Conservation (phyloP, 2,329 filamentous ascomycete species). For the Colletotrichum endophyticum region DNA sequence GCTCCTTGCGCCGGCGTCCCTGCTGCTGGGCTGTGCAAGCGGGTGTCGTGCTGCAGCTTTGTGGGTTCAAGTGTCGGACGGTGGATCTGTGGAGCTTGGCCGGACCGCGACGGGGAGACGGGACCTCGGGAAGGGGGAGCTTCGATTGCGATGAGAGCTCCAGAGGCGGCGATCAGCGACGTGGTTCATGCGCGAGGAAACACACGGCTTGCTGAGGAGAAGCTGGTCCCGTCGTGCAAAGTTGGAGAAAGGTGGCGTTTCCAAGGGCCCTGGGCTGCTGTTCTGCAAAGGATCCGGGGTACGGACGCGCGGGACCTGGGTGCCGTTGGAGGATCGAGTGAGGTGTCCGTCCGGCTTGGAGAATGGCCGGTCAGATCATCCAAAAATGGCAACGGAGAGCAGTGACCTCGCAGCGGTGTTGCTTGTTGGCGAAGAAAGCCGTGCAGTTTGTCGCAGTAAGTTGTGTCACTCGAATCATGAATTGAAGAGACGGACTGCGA, state of each 20-base stretch:
- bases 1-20: neutral
- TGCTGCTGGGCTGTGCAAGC: constrained; percentile 4
- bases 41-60: neutral
- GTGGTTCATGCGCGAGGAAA: neutral
- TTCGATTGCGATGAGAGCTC: neutral
- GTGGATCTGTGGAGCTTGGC: constrained; percentile 12
- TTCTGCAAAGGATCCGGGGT: neutral
- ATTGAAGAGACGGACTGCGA: neutral
- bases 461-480: neutral
- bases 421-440: neutral
- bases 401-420: neutral
- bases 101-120: neutral
- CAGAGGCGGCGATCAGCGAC: neutral
- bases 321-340: neutral
- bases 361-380: neutral
- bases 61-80: neutral
- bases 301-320: neutral
- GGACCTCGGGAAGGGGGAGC: neutral
- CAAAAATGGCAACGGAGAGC: neutral
- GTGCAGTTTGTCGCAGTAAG: neutral
- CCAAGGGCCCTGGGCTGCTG: neutral
- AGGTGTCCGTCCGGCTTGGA: constrained; percentile 2
- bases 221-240: neutral
- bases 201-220: neutral
- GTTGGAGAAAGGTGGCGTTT: neutral